Evolutionary conservation across 2,329 filamentous ascomycete species (phyloP).

Genomic region (Monosporascus sp.): DNA sequence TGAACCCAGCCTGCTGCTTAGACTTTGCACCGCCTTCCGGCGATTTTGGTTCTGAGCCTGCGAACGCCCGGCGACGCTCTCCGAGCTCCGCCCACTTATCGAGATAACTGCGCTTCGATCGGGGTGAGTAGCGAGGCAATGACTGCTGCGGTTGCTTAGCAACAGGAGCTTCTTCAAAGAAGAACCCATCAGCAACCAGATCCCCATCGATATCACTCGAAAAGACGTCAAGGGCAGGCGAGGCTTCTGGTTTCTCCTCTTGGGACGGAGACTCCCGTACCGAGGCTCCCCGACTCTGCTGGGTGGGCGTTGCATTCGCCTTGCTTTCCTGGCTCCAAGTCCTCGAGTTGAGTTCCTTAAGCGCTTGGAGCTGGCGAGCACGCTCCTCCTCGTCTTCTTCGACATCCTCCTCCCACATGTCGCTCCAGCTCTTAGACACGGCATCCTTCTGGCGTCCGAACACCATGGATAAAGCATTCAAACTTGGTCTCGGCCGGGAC

Average conservation of each 20-base stretch:
- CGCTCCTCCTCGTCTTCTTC: slow-evolving; percentile 69
- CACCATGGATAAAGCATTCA: slow-evolving; percentile 69
- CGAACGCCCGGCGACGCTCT: slow-evolving; percentile 69
- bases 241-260: slow-evolving; percentile 35
- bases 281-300: slow-evolving; percentile 40
- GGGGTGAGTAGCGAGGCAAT: slow-evolving; percentile 55
- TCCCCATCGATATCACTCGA: slow-evolving; percentile 56
- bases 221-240: slow-evolving; percentile 30
- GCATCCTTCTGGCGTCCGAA: slow-evolving; percentile 73
- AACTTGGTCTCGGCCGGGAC: slow-evolving; percentile 64
- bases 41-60: slow-evolving; percentile 46
- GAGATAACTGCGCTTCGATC: slow-evolving; percentile 55
- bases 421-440: slow-evolving; percentile 98
- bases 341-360: slow-evolving; percentile 65
- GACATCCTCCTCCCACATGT: slow-evolving; percentile 90
- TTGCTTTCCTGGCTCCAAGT: slow-evolving; percentile 76
- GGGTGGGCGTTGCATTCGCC: slow-evolving; percentile 29
- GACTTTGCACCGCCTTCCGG: slow-evolving; percentile 38
- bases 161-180: slow-evolving; percentile 62
- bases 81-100: slow-evolving; percentile 92
- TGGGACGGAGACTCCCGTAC: slow-evolving; percentile 36
- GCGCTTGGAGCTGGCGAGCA: slow-evolving; percentile 50
- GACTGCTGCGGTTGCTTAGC: slow-evolving; percentile 30
- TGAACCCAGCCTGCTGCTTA: slow-evolving; percentile 38
- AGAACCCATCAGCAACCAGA: slow-evolving; percentile 63